These are phyloP conservation scores for Boletus rubropictus DNA, from an alignment of 768 basidiomycete genomes.

Conservation along the genomic window DNA sequence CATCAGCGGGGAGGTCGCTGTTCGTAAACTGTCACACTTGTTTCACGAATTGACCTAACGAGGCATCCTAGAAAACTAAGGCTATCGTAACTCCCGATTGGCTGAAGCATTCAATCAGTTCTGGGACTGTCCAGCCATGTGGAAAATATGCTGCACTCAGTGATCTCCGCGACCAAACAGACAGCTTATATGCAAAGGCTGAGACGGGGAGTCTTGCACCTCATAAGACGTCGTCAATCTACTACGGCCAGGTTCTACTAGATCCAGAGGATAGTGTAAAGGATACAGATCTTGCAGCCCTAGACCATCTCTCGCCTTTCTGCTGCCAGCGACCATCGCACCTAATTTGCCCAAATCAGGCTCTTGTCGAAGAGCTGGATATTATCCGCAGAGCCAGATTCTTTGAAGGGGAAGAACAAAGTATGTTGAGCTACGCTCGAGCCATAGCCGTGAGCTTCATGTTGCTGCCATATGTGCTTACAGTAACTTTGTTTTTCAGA, in stretches of 20 bases:
- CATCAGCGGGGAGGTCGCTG: constrained; percentile 57
- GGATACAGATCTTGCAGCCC: constrained; percentile 11
- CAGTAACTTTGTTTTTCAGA: constrained; percentile 25
- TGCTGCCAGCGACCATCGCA: constrained; percentile 62
- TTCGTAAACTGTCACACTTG: constrained; percentile 33
- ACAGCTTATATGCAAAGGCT: constrained; percentile 38
- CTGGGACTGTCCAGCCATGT: constrained; percentile 43
- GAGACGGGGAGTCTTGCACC: background rate
- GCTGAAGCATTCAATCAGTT: constrained; percentile 53
- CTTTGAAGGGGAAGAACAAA: constrained; percentile 62
- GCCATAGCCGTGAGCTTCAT: constrained; percentile 57
- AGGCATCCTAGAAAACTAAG: constrained; percentile 48
- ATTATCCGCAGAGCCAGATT: constrained; percentile 53
- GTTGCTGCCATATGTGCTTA: background rate
- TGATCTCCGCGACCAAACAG: constrained; percentile 44
- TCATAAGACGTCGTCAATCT: background rate
- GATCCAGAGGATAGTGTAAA: constrained; percentile 20
- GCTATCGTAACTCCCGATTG: constrained; percentile 66
- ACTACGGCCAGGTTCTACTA: background rate
- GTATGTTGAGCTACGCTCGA: constrained; percentile 66
- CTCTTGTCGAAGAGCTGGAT: constrained; percentile 50
- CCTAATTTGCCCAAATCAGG: constrained; percentile 64
- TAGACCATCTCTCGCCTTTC: constrained; percentile 37
- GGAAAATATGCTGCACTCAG: constrained; percentile 52
- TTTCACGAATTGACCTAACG: background rate